phyloP scores from a whole-genome alignment of 768 basidiomycete genomes.

The Lactarius deliciosus region DNA sequence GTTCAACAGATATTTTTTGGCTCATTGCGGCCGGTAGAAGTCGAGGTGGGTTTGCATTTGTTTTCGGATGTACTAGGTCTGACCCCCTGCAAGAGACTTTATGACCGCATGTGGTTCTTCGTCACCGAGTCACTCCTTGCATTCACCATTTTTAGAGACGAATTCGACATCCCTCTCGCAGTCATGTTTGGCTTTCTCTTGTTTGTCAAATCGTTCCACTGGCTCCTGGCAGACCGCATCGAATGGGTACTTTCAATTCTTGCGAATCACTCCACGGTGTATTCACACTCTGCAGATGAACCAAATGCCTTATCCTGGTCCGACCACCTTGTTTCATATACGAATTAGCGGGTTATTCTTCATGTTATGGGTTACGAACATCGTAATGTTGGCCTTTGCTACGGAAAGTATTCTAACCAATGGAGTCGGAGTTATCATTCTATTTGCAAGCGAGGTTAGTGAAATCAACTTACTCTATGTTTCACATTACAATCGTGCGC shows the following conservation, averaged over 20 bases:
- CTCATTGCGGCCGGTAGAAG: slow-evolving; percentile 76
- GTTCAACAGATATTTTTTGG: slow-evolving; percentile 93
- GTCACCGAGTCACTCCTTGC: slow-evolving; percentile 95
- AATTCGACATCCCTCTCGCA: slow-evolving; percentile 89
- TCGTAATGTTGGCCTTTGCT: slow-evolving; percentile 75
- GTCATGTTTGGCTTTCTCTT: slow-evolving; percentile 93
- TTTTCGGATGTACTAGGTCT: neutral
- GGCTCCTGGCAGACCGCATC: slow-evolving; percentile 92
- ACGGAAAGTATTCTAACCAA: slow-evolving; percentile 75
- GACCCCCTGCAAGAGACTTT: slow-evolving; percentile 69
- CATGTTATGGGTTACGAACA: slow-evolving; percentile 73
- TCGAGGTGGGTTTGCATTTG: slow-evolving; percentile 63
- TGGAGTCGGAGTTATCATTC: slow-evolving; percentile 87
- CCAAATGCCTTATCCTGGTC: slow-evolving; percentile 86
- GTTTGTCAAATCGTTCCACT: slow-evolving; percentile 97
- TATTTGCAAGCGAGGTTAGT: slow-evolving; percentile 91
- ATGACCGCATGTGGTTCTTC: slow-evolving; percentile 97
- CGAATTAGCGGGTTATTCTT: slow-evolving; percentile 74
- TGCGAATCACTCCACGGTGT: neutral
- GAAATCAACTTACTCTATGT: slow-evolving; percentile 4
- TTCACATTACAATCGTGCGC: slow-evolving; percentile 22
- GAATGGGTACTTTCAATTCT: slow-evolving; percentile 74
- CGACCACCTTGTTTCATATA: slow-evolving; percentile 79
- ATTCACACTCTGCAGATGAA: slow-evolving; percentile 72
- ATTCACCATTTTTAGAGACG: slow-evolving; percentile 95